Evolutionary conservation across 345 rosid species (phyloP), one percentile per base, ranked within the genome.

Genomic region (Adansonia digitata): DNA sequence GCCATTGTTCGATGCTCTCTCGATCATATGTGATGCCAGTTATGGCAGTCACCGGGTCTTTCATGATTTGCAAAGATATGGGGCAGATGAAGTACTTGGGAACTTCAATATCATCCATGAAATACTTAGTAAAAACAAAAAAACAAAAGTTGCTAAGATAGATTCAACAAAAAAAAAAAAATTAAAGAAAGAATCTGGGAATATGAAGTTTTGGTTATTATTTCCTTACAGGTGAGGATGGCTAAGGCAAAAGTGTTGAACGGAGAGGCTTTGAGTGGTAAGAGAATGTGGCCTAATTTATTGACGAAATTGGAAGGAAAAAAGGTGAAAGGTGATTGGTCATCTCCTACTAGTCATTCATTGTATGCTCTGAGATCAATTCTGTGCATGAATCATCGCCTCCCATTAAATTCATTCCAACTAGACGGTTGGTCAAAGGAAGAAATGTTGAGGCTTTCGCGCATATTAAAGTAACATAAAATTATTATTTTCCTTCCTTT

Each of bases 1-100:
- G 83, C 98, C 98, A 92, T 3, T 85, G 85, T 51, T 92, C 94
- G 31, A 92, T 94, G 89, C 86, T 86, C 40, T 82, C 84, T 10
- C 98, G 88, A 69, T 94, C 98, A 72, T 94, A 94, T 18, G 98
- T 89, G 74, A 94, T 94, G 53, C 97, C 97, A 7, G 98, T 85
- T 56, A 83, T 73, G 45, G 86, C 74, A 0, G 90, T 94, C 11
- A 94, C 97, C 0, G 98, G 98, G 76, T 94, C 98, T 77, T 65
- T 87, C 98, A 94, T 94, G 79, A 94, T 86, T 52, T 90, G 90
- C 5, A 94, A 86, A 66, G 97, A 94, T 12, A 92, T 92, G 49
- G 97, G 97, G 26, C 98, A 92, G 56, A 82, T 72, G 74, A 90
- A 94, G 73, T 81, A 90, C n/a, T 84, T 78, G 8, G 94, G 97